Conservation (phyloP, 139 green algal genomes). For the Prasinococcaceae sp. region DNA sequence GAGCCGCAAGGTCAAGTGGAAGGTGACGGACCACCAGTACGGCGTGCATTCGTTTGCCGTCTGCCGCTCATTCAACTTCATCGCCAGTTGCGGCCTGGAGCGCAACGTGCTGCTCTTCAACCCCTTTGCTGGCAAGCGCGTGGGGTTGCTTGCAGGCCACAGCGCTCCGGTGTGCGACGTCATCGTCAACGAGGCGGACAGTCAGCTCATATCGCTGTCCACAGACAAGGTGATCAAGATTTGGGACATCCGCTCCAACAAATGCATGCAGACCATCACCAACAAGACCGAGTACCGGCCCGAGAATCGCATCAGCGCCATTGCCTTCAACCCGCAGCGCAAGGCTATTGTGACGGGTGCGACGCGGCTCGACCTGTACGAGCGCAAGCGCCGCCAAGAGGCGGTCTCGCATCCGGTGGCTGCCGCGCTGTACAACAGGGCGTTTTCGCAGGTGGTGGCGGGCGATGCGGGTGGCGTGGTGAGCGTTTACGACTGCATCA, state of each 20-base stretch:
- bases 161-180: constrained; percentile 33
- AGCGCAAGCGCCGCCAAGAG: neutral
- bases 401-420: neutral
- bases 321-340: constrained; percentile 22
- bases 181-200: constrained; percentile 47
- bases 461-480: constrained; percentile 5
- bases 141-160: constrained; percentile 43
- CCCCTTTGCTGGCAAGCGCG: constrained; percentile 43
- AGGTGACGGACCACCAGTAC: constrained; percentile 5
- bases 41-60: constrained; percentile 14
- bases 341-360: constrained; percentile 1
- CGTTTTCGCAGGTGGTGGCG: constrained; percentile 12
- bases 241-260: constrained; percentile 19
- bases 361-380: neutral
- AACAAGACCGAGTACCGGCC: constrained; percentile 33
- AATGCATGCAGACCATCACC: constrained; percentile 19
- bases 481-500: constrained; percentile 10
- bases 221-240: constrained; percentile 31
- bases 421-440: constrained; percentile 6
- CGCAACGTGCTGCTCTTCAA: constrained; percentile 53
- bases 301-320: constrained; percentile 29
- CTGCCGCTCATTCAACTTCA: constrained; percentile 18
- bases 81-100: constrained; percentile 19
- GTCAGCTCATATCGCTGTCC: constrained; percentile 48
- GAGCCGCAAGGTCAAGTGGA: constrained; percentile 13